Conservation (phyloP, 768 basidiomycete species). For the Leucocoprinus sp. region DNA sequence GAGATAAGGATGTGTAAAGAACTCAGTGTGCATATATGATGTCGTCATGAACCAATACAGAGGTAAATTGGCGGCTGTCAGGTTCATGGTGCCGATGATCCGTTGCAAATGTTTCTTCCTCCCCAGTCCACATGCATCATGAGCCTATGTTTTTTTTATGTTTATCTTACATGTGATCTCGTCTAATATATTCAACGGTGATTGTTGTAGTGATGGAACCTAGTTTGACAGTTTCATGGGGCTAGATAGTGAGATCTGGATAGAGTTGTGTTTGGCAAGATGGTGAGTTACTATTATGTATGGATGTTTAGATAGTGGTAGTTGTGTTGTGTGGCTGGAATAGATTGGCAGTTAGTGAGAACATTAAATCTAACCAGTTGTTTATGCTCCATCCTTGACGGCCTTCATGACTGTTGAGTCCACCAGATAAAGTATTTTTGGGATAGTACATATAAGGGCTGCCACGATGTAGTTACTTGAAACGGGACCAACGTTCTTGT, state of each 20-base stretch:
- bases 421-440: too few species aligned
- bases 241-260: not conserved
- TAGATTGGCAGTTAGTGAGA: not conserved
- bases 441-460: too few species aligned
- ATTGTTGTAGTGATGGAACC: not conserved
- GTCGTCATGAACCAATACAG: not conserved
- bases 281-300: not conserved
- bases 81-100: not conserved
- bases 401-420: not conserved
- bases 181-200: not conserved
- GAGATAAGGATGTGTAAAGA: not conserved
- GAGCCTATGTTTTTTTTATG: not conserved
- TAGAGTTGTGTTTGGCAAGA: not conserved
- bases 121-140: not conserved
- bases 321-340: not conserved
- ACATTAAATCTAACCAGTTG: not conserved
- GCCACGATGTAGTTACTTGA: too few species aligned
- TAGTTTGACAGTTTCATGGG: not conserved
- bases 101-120: not conserved
- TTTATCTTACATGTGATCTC: slow-evolving; percentile 9
- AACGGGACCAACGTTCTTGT: too few species aligned
- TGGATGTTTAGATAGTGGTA: not conserved
- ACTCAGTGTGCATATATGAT: not conserved
- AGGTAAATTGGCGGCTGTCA: not conserved
- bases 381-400: not conserved